Percentiles rank a stretch among this genome's conserved stretches.
Evolutionary conservation across 2,329 filamentous ascomycete species (phyloP).

Genomic region (Byssothecium circinans): DNA sequence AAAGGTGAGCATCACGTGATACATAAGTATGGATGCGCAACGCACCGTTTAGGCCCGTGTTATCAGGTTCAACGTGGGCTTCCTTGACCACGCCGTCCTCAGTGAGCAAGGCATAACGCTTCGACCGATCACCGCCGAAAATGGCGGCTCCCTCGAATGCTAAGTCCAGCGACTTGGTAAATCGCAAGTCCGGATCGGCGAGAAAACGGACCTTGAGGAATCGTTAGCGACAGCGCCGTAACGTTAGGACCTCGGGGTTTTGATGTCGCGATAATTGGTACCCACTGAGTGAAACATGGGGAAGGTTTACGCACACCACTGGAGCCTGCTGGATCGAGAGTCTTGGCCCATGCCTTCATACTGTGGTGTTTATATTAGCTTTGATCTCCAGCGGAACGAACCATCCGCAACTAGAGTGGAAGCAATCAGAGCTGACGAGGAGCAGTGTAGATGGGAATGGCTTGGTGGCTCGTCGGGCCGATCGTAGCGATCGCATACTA

Average conservation of each 20-base stretch:
- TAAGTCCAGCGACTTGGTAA: slow-evolving; percentile 82
- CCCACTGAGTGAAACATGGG: neutral
- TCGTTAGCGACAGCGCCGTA: slow-evolving; percentile 12
- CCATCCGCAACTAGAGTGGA: too few relatives aligned
- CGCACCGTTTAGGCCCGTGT: slow-evolving; percentile 77
- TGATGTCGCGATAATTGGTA: neutral
- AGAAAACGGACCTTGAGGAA: slow-evolving; percentile 76
- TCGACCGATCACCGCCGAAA: slow-evolving; percentile 80
- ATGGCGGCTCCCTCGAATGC: slow-evolving; percentile 77
- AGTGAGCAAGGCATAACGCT: slow-evolving; percentile 82
- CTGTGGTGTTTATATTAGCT: slow-evolving; percentile 49
- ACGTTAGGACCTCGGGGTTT: neutral
- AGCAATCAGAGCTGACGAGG: neutral
- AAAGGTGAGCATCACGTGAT: neutral
- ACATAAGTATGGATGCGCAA: neutral
- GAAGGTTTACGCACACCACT: slow-evolving; percentile 67
- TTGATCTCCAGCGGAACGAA: neutral
- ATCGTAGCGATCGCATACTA: too few relatives aligned
- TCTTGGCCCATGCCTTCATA: slow-evolving; percentile 85
- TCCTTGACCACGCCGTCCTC: slow-evolving; percentile 84
- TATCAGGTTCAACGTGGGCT: slow-evolving; percentile 83
- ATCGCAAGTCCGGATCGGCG: slow-evolving; percentile 75
- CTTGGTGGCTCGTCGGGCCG: too few relatives aligned
- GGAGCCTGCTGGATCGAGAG: slow-evolving; percentile 72
- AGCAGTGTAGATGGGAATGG: neutral